Percentiles rank a stretch among this genome's conserved stretches.
These are phyloP conservation scores for Fusarium sp. DNA, from an alignment of 2,329 filamentous ascomycete genomes.

Conservation along the genomic window DNA sequence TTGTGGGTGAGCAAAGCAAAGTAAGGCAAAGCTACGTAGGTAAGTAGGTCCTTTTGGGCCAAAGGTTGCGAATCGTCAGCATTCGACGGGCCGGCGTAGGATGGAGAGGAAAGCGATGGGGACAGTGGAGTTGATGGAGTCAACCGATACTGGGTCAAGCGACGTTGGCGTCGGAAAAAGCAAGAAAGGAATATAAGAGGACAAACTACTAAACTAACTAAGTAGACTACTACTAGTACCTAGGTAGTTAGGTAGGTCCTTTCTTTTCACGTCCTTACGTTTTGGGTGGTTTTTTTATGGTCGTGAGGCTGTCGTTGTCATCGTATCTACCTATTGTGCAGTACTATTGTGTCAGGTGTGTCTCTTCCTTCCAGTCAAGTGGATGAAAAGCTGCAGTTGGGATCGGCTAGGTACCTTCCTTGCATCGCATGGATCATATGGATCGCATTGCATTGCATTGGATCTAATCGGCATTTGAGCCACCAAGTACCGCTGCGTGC, in stretches of 20 bases:
- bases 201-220: not conserved
- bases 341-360: conserved; percentile 6
- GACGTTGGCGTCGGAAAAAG: conserved; percentile 17
- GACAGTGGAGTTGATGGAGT: conserved; percentile 16
- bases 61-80: conserved; percentile 8
- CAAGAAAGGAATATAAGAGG: conserved; percentile 10
- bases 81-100: conserved; percentile 19
- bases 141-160: not conserved
- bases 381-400: conserved; percentile 17
- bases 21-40: not conserved
- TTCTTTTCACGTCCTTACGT: not conserved
- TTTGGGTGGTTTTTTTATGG: not conserved
- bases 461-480: conserved; percentile 34
- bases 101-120: conserved; percentile 17
- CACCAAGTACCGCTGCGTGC: conserved; percentile 31
- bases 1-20: not conserved
- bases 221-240: too few species aligned
- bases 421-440: conserved; percentile 2
- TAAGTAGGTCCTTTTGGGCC: not conserved
- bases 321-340: not conserved
- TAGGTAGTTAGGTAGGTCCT: not conserved
- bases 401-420: conserved; percentile 29
- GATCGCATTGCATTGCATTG: not conserved
- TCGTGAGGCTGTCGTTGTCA: not conserved
- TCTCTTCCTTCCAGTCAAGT: conserved; percentile 1